Evolutionary conservation across 2,329 filamentous ascomycete species (phyloP), one percentile per base, ranked within the genome.

Genomic region (Aplosporella prunicola): DNA sequence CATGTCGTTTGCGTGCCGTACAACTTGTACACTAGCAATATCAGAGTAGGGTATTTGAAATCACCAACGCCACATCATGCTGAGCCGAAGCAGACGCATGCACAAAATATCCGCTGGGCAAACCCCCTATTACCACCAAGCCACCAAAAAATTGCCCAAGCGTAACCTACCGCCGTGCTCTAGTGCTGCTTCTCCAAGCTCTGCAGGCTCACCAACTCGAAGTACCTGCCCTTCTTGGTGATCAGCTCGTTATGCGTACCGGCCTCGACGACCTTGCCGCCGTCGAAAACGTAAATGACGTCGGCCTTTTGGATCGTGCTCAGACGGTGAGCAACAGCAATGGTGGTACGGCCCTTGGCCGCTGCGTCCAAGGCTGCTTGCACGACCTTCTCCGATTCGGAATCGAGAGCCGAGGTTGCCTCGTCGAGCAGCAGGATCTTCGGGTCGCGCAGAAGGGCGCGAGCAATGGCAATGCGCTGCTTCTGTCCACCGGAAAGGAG

Each of bases 271-370:
- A 94, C 75, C 36, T 74, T 71, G 7, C 87, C 87, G 51, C 84
- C 79, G 58, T 93, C 86, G 56, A 94, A 88, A 10, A 94, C 87
- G 48, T 89, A 93, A 51, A 94, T 94, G 39, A 88, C 65, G 55
- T 94, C 88, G 1, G 87, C 87, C 57, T 88, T 89, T 55, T 93
- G 85, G 45, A 94, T 93, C 0, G 88, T 93, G 52, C 78, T 84
- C 11, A 94, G 66, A 18, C 88, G 71, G 60, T 94, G 87, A 2
- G 88, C 88, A 1, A 94, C 86, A 2, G 87, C 86, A 46, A 95
- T 88, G 0, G 87, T 94, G 78, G 85, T 91, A 41, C 86, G 70
- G 24, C 84, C 79, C 63, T 81, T 80, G 20, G 83, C 82, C 2
- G 84, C 85, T 49, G 79, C 79, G 58, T 94, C 82, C 5, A 87